Evolutionary conservation across 2,329 filamentous ascomycete species (phyloP), one percentile per base, ranked within the genome.

Genomic region (Xylaria arbuscula): DNA sequence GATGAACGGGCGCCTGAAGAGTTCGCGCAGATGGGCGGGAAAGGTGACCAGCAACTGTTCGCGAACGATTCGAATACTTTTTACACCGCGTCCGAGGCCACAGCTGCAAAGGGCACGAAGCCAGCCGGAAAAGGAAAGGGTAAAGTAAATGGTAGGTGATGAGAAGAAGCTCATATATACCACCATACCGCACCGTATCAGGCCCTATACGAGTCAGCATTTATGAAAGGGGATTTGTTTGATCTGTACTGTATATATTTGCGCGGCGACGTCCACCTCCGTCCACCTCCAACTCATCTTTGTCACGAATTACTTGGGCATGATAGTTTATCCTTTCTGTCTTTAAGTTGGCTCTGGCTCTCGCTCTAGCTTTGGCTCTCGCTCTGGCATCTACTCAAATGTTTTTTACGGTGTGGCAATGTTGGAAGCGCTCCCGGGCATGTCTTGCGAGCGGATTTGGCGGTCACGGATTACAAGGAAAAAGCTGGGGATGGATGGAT

Each of bases 1-100:
- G 87, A 89, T 38, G 84, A 90, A 69, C 86, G 93, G 64, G 86
- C 88, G 38, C 86, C 93, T 0, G 84, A 87, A 5, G 93, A 96
- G 75, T 98, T 98, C 74, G 90, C 93, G 79, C 88, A 90, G 70
- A 87, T 97, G 83, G 95, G 95, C 47, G 93, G 93, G 17, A 93
- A 92, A 75, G 95, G 94, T 5, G 95, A 98, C 76, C 89, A 93
- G 79, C 83, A 87, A 51, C 84, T 98, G 15, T 98, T 90, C 77
- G 88, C 87, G 10, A 84, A 93, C 58, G 90, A 93, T 62, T 78
- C 77, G 28, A 79, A 76, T 45, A 87, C 85, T 74, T 81, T 84
- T 66, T 89, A 88, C 73, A 78, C 83, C 13, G 78, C 80, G 65
- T 70, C 77, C 2, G 83, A 84, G 58, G 75, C 83, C 17, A 72